phyloP scores from a whole-genome alignment of 805 yeast species.

The Metschnikowia baotianmanensis region DNA sequence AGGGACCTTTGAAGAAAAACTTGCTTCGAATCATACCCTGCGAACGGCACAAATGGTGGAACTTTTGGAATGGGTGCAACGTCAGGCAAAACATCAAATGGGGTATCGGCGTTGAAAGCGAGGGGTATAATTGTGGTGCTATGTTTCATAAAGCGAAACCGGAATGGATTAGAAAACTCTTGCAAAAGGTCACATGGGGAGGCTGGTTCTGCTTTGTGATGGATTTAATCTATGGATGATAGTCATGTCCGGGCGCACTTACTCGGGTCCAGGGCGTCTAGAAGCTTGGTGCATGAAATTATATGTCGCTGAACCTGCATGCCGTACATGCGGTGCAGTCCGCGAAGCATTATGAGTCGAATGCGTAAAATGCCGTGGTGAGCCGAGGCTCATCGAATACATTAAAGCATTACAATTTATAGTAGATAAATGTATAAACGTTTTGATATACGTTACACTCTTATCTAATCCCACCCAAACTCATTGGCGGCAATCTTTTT shows the following conservation, averaged over 20 bases:
- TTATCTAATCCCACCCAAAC: no score
- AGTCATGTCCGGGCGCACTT: slow-evolving; percentile 9
- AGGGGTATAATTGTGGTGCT: slow-evolving; percentile 80
- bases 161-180: slow-evolving; percentile 43
- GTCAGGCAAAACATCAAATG: slow-evolving; percentile 68
- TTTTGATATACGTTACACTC: no score
- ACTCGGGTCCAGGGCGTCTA: no score
- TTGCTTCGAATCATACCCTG: slow-evolving; percentile 69
- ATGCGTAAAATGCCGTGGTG: slow-evolving; percentile 1
- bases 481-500: no score
- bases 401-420: no score
- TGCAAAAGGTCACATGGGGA: slow-evolving; percentile 57
- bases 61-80: slow-evolving; percentile 78
- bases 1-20: slow-evolving; percentile 83
- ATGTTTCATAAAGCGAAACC: slow-evolving; percentile 55
- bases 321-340: neutral
- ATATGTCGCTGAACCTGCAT: no score
- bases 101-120: slow-evolving; percentile 88
- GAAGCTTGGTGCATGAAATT: no score
- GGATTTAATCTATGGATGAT: slow-evolving; percentile 51
- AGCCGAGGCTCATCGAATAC: no score
- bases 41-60: slow-evolving; percentile 91
- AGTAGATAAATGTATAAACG: no score
- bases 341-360: neutral
- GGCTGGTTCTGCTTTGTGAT: slow-evolving; percentile 57